Conservation (phyloP, 2,329 filamentous ascomycete species). For the Exophiala aquamarina region DNA sequence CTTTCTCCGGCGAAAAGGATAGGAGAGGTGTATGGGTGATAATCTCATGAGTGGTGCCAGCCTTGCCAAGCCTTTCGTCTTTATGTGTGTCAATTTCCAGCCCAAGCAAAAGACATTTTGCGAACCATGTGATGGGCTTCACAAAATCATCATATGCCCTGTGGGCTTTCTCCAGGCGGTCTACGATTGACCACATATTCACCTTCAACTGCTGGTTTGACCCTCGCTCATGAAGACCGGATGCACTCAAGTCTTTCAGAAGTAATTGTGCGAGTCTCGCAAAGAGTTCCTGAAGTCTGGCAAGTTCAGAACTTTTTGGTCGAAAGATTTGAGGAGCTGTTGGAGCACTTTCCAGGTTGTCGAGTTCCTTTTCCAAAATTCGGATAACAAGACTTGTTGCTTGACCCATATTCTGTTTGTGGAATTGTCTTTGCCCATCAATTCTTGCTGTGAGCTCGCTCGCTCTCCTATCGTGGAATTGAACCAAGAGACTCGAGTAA, state of each 20-base stretch:
- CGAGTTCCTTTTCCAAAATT: slow-evolving; percentile 62
- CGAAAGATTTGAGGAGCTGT: slow-evolving; percentile 68
- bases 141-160: slow-evolving; percentile 83
- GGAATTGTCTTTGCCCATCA: slow-evolving; percentile 63
- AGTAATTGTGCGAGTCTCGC: slow-evolving; percentile 44
- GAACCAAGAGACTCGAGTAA: slow-evolving; percentile 61
- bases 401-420: slow-evolving; percentile 67
- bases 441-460: slow-evolving; percentile 58
- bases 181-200: slow-evolving; percentile 68
- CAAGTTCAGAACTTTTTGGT: slow-evolving; percentile 66
- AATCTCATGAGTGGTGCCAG: slow-evolving; percentile 31
- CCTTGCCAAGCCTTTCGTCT: not conserved
- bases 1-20: slow-evolving; percentile 27
- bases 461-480: slow-evolving; percentile 58
- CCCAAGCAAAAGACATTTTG: slow-evolving; percentile 73
- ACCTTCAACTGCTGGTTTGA: slow-evolving; percentile 34
- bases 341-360: slow-evolving; percentile 65
- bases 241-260: not conserved
- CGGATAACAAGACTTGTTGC: slow-evolving; percentile 65
- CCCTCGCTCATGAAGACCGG: slow-evolving; percentile 11
- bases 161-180: slow-evolving; percentile 68
- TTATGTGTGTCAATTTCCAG: slow-evolving; percentile 35
- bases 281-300: slow-evolving; percentile 78
- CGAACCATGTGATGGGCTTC: slow-evolving; percentile 71
- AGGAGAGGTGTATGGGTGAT: slow-evolving; percentile 42